Evolutionary conservation across 2,329 filamentous ascomycete genomes (phyloP).

Genomic region (Diplodia sapinea): DNA sequence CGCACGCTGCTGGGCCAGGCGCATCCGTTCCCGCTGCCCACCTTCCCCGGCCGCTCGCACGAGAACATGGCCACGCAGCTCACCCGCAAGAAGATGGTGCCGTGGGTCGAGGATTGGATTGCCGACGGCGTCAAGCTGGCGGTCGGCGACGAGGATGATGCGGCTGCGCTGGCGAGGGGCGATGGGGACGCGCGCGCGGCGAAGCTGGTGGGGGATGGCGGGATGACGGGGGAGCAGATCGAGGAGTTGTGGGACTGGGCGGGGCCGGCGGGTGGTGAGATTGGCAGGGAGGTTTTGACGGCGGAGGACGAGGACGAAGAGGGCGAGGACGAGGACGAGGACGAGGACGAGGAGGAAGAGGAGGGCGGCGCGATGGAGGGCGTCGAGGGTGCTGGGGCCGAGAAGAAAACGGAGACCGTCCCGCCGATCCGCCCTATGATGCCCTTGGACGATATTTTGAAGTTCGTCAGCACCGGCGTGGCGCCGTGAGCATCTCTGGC

Average conservation of each 20-base stretch:
- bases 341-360: constrained; percentile 52
- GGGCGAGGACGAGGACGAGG: constrained; percentile 58
- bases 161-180: not conserved
- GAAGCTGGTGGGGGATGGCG: constrained; percentile 35
- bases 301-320: constrained; percentile 47
- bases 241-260: constrained; percentile 67
- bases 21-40: constrained; percentile 76
- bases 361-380: constrained; percentile 58
- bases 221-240: constrained; percentile 56
- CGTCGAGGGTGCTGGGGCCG: constrained; percentile 40
- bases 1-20: constrained; percentile 70
- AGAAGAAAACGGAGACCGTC: constrained; percentile 31
- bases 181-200: not conserved
- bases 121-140: constrained; percentile 62
- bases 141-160: constrained; percentile 38
- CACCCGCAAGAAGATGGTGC: constrained; percentile 83
- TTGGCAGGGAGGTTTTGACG: constrained; percentile 55
- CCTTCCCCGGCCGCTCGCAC: constrained; percentile 70
- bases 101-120: constrained; percentile 75
- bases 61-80: constrained; percentile 65
- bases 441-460: constrained; percentile 55
- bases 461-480: constrained; percentile 58
- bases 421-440: constrained; percentile 42
- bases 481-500: not conserved
- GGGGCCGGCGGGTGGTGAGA: constrained; percentile 53